Percentiles rank a stretch among this genome's conserved stretches.
These are phyloP conservation scores for Clarireedia homoeocarpa DNA, from an alignment of 2,329 filamentous ascomycete species.

Conservation along the genomic window DNA sequence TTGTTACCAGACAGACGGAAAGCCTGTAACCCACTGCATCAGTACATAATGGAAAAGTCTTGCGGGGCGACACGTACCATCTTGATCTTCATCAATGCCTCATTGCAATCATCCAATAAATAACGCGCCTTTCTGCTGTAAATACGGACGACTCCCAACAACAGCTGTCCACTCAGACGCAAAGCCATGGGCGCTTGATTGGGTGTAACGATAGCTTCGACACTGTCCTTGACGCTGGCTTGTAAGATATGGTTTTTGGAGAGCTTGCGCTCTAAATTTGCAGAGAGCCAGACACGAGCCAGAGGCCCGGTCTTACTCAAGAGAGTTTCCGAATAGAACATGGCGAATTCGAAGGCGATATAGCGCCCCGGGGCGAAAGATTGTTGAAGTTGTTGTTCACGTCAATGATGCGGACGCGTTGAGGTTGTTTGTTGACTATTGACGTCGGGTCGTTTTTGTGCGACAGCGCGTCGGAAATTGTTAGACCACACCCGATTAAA, in stretches of 20 bases:
- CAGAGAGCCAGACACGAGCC: slow-evolving; percentile 95
- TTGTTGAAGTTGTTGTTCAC: background rate
- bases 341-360: slow-evolving; percentile 36
- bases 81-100: slow-evolving; percentile 95
- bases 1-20: slow-evolving; percentile 94
- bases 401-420: background rate
- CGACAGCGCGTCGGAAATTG: background rate
- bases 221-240: slow-evolving; percentile 89
- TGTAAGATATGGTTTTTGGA: slow-evolving; percentile 94
- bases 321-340: slow-evolving; percentile 97
- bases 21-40: slow-evolving; percentile 50
- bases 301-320: slow-evolving; percentile 94
- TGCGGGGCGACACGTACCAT: slow-evolving; percentile 57
- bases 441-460: background rate
- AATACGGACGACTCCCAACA: slow-evolving; percentile 93
- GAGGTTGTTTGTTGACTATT: background rate
- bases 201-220: slow-evolving; percentile 88
- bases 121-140: slow-evolving; percentile 97
- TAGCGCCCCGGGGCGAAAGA: slow-evolving; percentile 1
- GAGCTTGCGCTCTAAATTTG: slow-evolving; percentile 96
- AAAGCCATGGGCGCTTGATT: slow-evolving; percentile 92
- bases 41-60: slow-evolving; percentile 21
- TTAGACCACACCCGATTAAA: background rate
- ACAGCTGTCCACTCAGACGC: slow-evolving; percentile 84
- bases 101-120: slow-evolving; percentile 92